A percentile compares a stretch with the other conserved stretches of the same genome.
Conservation (phyloP, 2,329 filamentous ascomycete species). For the Alternaria atra region DNA sequence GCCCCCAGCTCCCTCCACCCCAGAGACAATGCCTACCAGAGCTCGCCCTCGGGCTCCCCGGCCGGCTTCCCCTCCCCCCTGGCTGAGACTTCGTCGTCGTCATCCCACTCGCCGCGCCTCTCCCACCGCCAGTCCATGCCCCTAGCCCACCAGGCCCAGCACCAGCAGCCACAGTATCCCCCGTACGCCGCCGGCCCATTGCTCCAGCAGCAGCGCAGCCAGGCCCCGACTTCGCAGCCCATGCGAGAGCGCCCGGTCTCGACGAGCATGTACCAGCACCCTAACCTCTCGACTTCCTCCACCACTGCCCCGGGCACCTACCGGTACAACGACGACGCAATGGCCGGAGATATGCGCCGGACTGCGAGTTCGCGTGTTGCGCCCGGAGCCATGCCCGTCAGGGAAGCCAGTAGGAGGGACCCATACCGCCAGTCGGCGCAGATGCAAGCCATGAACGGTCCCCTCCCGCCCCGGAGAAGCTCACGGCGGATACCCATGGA, state of each 20-base stretch:
- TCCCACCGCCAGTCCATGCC: conserved; percentile 56
- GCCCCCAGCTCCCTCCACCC: conserved; percentile 51
- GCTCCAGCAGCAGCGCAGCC: conserved; percentile 39
- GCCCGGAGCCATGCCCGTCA: conserved; percentile 68
- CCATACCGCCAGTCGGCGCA: conserved; percentile 69
- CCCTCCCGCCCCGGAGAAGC: conserved; percentile 76
- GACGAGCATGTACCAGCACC: conserved; percentile 59
- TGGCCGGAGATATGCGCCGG: conserved; percentile 52
- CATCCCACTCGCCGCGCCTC: conserved; percentile 47
- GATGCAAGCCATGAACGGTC: conserved; percentile 65
- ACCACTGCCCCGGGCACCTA: conserved; percentile 53
- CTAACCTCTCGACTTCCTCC: conserved; percentile 59
- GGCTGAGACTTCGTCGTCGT: conserved; percentile 35
- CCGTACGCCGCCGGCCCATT: conserved; percentile 38
- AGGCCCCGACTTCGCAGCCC: conserved; percentile 39
- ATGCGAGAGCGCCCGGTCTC: conserved; percentile 54
- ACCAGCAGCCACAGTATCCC: conserved; percentile 44
- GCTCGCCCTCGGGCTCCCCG: conserved; percentile 37
- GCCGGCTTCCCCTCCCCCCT: conserved; percentile 37
- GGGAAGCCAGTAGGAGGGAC: conserved; percentile 75
- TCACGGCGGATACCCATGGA: conserved; percentile 75
- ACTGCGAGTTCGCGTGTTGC: conserved; percentile 71
- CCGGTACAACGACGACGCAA: conserved; percentile 58
- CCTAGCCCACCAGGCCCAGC: conserved; percentile 53
- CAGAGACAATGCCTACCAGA: conserved; percentile 52